Percentiles rank a stretch among this genome's conserved stretches.
These are phyloP conservation scores for Dujonia santamariae DNA, from an alignment of 1,139 yeast genomes.

Conservation along the genomic window DNA sequence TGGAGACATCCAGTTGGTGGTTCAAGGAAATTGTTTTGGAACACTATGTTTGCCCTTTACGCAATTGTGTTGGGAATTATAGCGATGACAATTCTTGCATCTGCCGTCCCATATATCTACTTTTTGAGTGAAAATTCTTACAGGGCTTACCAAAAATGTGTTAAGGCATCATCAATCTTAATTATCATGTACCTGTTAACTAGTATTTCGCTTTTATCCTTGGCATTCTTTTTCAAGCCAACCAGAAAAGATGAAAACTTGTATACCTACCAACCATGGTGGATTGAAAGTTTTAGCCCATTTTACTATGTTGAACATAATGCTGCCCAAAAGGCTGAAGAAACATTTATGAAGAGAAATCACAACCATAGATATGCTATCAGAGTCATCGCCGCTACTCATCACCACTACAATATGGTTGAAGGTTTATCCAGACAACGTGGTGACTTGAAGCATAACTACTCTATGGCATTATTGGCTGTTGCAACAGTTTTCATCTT, in stretches of 20 bases:
- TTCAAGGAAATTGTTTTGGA: constrained; percentile 52
- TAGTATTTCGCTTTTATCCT: constrained; percentile 46
- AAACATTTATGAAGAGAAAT: constrained; percentile 47
- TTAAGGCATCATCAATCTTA: constrained; percentile 55
- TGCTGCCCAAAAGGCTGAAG: constrained; percentile 49
- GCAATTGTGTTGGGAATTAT: constrained; percentile 55
- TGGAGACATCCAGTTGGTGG: constrained; percentile 85
- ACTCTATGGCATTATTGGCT: constrained; percentile 45
- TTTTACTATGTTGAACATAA: constrained; percentile 51
- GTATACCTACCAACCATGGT: constrained; percentile 71
- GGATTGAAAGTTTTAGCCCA: constrained; percentile 66
- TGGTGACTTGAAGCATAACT: constrained; percentile 49
- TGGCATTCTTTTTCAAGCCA: constrained; percentile 57
- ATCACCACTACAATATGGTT: constrained; percentile 40
- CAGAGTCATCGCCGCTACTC: constrained; percentile 48
- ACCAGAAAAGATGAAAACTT: constrained; percentile 52
- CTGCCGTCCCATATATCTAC: constrained; percentile 61
- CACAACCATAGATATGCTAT: constrained; percentile 50
- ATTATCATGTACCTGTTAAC: constrained; percentile 58
- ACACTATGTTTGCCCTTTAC: constrained; percentile 50
- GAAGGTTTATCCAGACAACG: constrained; percentile 43
- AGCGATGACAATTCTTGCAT: constrained; percentile 66
- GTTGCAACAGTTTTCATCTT: constrained; percentile 53
- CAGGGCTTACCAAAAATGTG: constrained; percentile 53
- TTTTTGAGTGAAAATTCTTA: constrained; percentile 46